Base-by-base conservation (phyloP, 2,329 filamentous ascomycete genomes). In the Clonostachys byssicola region DNA sequence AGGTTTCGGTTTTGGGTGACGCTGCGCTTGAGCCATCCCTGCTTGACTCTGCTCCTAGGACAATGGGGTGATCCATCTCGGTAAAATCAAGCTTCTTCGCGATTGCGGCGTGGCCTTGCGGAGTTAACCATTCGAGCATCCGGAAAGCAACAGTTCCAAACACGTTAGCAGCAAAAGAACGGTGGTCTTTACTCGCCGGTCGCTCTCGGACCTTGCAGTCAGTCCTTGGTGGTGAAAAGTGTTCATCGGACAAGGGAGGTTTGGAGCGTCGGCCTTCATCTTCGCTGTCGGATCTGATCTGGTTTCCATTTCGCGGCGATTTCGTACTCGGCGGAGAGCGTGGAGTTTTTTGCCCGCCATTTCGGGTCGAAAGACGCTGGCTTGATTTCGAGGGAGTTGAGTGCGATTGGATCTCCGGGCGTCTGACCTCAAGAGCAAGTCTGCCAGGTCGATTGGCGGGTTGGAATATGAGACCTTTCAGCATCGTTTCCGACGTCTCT, bases 81-180 rank as follows among this genome's bases (percentile, higher is more conserved):
- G 36, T 46, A 18, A 39, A 33, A 45, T 38, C n/a, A 6, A 64
- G 47, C 44, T 67, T 71, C 14, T 68, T 57, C 1, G 70, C 67
- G 64, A 82, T 73, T 10, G 70, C 66, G 17, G 74, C 71, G 5
- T 82, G 59, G n/a, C 72, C 75, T 47, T 72, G 72, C 1, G 81
- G 81, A 2, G 81, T 82, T n/a, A 87, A 65, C 83, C 82, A 87
- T 59, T 87, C 83, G 5, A 87, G 57, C 81, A 86, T 86, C 56
- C 83, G 85, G 61, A 86, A 83, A 12, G 84, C 77, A 12, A 79
- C 78, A 1, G 83, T 85, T 7, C 76, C 81, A 55, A 87, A 86
- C 8, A 85, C 67, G 52, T 83, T 83, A 7, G 79, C 79, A 8
- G 80, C 75, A 56, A 83, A 81, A 0, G 80, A 83, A 6, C 80